Conservation (phyloP, 2,329 filamentous ascomycete species). For the Aspergillus pseudoglaucus region DNA sequence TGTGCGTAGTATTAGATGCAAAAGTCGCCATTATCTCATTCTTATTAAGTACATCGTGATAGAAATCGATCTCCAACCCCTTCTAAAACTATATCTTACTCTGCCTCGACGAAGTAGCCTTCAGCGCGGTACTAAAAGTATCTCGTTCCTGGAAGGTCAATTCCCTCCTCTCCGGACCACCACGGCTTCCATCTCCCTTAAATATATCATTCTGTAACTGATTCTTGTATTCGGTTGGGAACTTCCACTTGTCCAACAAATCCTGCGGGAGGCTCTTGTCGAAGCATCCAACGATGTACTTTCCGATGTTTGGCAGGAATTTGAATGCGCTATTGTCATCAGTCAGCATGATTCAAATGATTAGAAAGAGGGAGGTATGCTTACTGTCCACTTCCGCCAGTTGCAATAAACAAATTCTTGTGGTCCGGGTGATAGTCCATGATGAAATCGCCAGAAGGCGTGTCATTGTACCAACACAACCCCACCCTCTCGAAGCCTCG, state of each 20-base stretch:
- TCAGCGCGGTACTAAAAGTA: slow-evolving; percentile 13
- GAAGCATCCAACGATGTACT: slow-evolving; percentile 54
- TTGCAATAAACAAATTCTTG: slow-evolving; percentile 26
- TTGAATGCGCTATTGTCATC: slow-evolving; percentile 50
- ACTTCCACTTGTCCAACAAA: slow-evolving; percentile 56
- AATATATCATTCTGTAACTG: slow-evolving; percentile 11
- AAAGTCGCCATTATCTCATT: slow-evolving; percentile 6
- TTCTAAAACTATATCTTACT: slow-evolving; percentile 18
- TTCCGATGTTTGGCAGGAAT: slow-evolving; percentile 55
- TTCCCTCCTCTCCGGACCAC: slow-evolving; percentile 24
- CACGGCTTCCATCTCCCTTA: slow-evolving; percentile 25
- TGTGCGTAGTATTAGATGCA: too few relatives aligned
- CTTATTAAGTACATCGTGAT: too few relatives aligned
- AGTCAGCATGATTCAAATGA: too few relatives aligned
- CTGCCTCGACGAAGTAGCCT: slow-evolving; percentile 10
- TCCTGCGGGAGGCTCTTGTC: slow-evolving; percentile 38
- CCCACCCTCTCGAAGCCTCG: slow-evolving; percentile 54
- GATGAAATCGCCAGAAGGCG: slow-evolving; percentile 60
- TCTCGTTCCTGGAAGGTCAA: slow-evolving; percentile 11
- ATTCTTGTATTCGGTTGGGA: slow-evolving; percentile 17
- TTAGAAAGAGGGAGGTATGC: not conserved
- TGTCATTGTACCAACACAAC: slow-evolving; percentile 68
- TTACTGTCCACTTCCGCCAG: slow-evolving; percentile 26
- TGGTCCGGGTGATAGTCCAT: slow-evolving; percentile 60
- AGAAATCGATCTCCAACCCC: too few relatives aligned